Evolutionary conservation across 2,329 filamentous ascomycete species (phyloP), one percentile per base, ranked within the genome.

Genomic region (Cercospora sp.): DNA sequence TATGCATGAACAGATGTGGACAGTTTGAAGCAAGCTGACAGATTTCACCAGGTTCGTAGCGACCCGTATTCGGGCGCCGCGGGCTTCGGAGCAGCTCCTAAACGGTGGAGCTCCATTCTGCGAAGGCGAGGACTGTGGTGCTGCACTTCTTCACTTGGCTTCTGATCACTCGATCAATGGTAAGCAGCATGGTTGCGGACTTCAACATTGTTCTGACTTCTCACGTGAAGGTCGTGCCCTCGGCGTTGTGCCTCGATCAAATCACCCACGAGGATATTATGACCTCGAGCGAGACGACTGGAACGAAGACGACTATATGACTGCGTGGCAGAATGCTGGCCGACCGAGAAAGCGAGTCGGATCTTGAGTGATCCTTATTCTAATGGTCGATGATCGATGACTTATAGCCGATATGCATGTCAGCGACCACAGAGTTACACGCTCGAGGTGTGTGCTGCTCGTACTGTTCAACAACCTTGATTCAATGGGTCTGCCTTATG

Each of bases 231-330:
- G 48, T 28, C 48, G 48, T 28, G 2, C 48, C 12, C 48, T 55
- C 6, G 48, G 48, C 23, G 48, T 55, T 7, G 48, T 55, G 20
- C 48, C 48, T 1, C 36, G 62, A 12, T 57, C 48, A 20, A 20
- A 45, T 13, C 57, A 64, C 33, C 20, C 23, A n/a, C 31, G 62
- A 45, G 62, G 62, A 53, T 64, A 64, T 16, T 42, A 57, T 39
- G 62, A 64, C 5, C 31, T 39, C 12, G 48, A 64, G 31, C 62
- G 42, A 26, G 62, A 64, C 42, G 62, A 64, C 20, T 64, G 51
- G 51, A 64, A 64, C 16, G 62, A 64, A 12, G 62, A 64, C 16
- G 62, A 64, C 23, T 58, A 57, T n/a, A 53, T 64, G 30, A 64
- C 51, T 28, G 62, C 33, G 42, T 58, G 62, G 62, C 62, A 64